phyloP scores from a whole-genome alignment of 768 basidiomycete genomes.

The Lactifluus subvellereus region DNA sequence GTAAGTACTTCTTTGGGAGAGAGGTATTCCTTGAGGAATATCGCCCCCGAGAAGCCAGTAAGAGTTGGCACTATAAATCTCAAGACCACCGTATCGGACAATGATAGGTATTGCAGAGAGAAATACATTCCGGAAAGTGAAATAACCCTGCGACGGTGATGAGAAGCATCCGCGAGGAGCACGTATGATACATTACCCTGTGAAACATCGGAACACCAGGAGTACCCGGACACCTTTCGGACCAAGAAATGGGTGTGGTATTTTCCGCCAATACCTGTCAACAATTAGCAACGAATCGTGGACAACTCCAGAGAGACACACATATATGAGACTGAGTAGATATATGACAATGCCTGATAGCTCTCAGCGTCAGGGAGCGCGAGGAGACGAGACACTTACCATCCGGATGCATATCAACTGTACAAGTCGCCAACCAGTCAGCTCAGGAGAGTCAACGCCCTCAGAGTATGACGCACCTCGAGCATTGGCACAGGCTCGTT shows the following conservation, averaged over 20 bases:
- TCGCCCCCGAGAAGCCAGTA: slow-evolving; percentile 54
- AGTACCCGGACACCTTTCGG: slow-evolving; percentile 61
- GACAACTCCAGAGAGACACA: slow-evolving; percentile 22
- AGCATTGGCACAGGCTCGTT: slow-evolving; percentile 40
- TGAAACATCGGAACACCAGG: slow-evolving; percentile 52
- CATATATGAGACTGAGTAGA: slow-evolving; percentile 49
- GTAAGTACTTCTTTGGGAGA: slow-evolving; percentile 51
- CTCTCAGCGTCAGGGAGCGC: not conserved
- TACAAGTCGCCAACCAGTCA: not conserved
- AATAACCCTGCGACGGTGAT: slow-evolving; percentile 48
- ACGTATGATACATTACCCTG: slow-evolving; percentile 39
- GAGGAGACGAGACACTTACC: slow-evolving; percentile 34
- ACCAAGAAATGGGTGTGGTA: slow-evolving; percentile 58
- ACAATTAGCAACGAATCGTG: not conserved
- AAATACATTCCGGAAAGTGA: slow-evolving; percentile 64
- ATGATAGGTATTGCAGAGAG: slow-evolving; percentile 65
- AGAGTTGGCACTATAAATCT: slow-evolving; percentile 68
- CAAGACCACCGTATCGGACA: slow-evolving; percentile 74
- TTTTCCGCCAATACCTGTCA: slow-evolving; percentile 34
- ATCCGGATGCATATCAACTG: slow-evolving; percentile 55
- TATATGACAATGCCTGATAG: slow-evolving; percentile 44
- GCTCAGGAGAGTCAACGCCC: not conserved
- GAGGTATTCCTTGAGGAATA: slow-evolving; percentile 58
- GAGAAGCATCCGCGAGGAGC: not conserved
- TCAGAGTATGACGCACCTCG: not conserved